phyloP scores from a whole-genome alignment of 768 basidiomycete genomes.

The Rickenella mellea region DNA sequence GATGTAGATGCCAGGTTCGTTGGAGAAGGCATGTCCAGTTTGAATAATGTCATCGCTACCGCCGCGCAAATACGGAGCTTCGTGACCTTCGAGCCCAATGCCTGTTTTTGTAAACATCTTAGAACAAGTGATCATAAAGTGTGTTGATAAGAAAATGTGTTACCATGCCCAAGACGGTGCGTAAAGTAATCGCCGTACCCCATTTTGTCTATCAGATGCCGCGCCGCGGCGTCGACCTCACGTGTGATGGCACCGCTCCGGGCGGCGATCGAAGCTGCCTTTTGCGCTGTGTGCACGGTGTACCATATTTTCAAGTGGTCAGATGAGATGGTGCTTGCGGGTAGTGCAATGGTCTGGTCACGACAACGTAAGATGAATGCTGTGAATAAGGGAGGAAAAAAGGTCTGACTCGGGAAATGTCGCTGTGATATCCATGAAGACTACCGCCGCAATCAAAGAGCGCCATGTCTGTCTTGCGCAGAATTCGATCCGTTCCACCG shows the following conservation, averaged over 20 bases:
- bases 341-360: constrained; percentile 56
- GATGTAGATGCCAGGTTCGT: constrained; percentile 75
- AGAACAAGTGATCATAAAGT: too few relatives aligned
- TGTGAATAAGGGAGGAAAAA: background rate
- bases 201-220: constrained; percentile 30
- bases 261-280: constrained; percentile 38
- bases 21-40: constrained; percentile 66
- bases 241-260: constrained; percentile 37
- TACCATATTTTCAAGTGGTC: constrained; percentile 54
- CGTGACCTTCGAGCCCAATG: constrained; percentile 79
- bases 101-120: constrained; percentile 32
- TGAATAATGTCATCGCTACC: constrained; percentile 48
- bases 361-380: background rate
- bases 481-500: constrained; percentile 54
- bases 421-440: constrained; percentile 68
- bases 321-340: constrained; percentile 41
- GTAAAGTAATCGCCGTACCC: constrained; percentile 59
- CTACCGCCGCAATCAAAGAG: constrained; percentile 68
- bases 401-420: constrained; percentile 62
- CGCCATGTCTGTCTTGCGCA: constrained; percentile 51
- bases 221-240: constrained; percentile 56
- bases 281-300: constrained; percentile 55
- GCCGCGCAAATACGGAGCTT: constrained; percentile 73
- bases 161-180: constrained; percentile 75
- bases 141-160: background rate